A percentile compares a stretch with the other conserved stretches of the same genome.
Conservation (phyloP, 129 eudicot species). For the Scalesia atractyloides region DNA sequence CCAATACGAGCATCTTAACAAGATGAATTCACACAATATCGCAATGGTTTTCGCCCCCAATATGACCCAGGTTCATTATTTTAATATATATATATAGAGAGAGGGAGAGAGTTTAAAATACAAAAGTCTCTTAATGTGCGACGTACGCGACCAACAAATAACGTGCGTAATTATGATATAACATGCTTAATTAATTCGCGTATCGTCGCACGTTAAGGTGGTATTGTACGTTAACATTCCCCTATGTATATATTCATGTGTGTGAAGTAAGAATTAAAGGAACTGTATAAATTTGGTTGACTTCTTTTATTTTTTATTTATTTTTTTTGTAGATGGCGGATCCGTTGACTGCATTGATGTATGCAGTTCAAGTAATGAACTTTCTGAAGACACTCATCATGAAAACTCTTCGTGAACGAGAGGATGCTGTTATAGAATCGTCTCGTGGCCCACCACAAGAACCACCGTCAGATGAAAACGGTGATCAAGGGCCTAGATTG, state of each 20-base stretch:
- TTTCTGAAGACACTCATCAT: slow-evolving; percentile 79
- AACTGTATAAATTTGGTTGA: background rate
- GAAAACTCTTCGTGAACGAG: slow-evolving; percentile 60
- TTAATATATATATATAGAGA: background rate
- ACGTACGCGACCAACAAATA: too few species aligned
- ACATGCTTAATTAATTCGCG: too few species aligned
- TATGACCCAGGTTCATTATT: slow-evolving; percentile 76
- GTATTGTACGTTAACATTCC: background rate
- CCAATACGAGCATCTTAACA: slow-evolving; percentile 68
- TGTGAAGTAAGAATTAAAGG: background rate
- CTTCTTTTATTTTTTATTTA: too few species aligned
- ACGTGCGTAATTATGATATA: too few species aligned
- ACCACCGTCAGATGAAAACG: slow-evolving; percentile 47
- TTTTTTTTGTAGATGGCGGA: slow-evolving; percentile 50
- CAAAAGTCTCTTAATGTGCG: too few species aligned
- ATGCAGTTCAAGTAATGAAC: slow-evolving; percentile 93
- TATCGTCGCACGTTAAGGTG: too few species aligned
- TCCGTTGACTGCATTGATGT: slow-evolving; percentile 70
- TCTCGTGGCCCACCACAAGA: slow-evolving; percentile 37
- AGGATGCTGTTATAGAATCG: slow-evolving; percentile 48
- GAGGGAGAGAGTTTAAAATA: too few species aligned
- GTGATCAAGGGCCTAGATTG: slow-evolving; percentile 49
- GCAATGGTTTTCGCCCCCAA: slow-evolving; percentile 93
- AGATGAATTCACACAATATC: slow-evolving; percentile 84
- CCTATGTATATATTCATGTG: background rate